Evolutionary conservation across 257 asterid species (phyloP).

Genomic region (Salvia miltiorrhiza): DNA sequence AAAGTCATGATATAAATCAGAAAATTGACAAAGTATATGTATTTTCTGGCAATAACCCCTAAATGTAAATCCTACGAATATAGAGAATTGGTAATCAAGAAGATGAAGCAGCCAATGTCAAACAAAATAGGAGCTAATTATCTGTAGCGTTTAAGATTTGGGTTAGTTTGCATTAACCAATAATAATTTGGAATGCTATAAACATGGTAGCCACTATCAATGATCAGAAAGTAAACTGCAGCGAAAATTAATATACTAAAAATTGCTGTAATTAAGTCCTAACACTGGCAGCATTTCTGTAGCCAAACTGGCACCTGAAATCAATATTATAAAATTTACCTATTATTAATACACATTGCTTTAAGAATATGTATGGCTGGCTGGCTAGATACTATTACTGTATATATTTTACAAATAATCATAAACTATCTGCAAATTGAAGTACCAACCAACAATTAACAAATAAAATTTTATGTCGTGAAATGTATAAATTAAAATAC

Average conservation of each 20-base stretch:
- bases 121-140: slow-evolving; percentile 3
- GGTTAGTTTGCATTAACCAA: slow-evolving; percentile 20
- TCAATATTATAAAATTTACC: slow-evolving; percentile 5
- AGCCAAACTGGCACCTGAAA: slow-evolving; percentile 41
- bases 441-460: neutral
- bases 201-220: slow-evolving; percentile 36
- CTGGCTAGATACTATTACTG: neutral
- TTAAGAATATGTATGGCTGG: neutral
- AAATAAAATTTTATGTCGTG: neutral
- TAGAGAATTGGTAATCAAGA: too few relatives aligned
- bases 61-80: too few relatives aligned
- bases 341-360: neutral
- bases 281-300: slow-evolving; percentile 26
- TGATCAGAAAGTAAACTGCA: slow-evolving; percentile 20
- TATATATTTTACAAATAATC: neutral
- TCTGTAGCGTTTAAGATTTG: neutral
- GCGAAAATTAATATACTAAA: slow-evolving; percentile 20
- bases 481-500: too few relatives aligned
- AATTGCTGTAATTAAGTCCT: slow-evolving; percentile 10
- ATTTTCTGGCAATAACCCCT: too few relatives aligned
- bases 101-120: too few relatives aligned
- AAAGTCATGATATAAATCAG: too few relatives aligned
- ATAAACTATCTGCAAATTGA: neutral
- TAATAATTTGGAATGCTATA: slow-evolving; percentile 16
- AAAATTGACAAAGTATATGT: too few relatives aligned